Conservation (phyloP, 805 yeast species). For the Saccharomyces eubayanus region DNA sequence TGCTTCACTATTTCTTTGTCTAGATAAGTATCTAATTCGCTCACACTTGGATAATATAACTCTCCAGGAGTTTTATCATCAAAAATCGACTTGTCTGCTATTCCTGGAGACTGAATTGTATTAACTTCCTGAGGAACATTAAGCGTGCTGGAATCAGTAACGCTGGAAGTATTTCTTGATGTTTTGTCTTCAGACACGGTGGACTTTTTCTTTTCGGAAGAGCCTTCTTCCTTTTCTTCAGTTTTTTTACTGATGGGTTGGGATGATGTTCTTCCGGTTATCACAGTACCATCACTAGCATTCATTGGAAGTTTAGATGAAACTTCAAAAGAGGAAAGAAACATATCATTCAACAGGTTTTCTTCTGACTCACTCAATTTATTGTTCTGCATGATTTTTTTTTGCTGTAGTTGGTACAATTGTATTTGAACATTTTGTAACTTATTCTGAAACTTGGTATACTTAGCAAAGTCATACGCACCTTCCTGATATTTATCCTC, state of each 20-base stretch:
- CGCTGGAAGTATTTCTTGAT: conserved; percentile 4
- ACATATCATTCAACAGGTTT: conserved; percentile 18
- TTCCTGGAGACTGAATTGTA: conserved; percentile 4
- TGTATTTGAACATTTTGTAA: conserved; percentile 23
- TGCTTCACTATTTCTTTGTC: conserved; percentile 2
- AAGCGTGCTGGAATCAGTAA: not conserved
- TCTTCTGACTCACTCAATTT: conserved; percentile 8
- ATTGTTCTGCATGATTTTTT: conserved; percentile 12
- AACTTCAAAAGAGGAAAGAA: conserved; percentile 23
- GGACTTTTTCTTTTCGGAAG: conserved; percentile 3
- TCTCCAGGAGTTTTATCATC: not conserved
- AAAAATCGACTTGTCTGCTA: conserved; percentile 1
- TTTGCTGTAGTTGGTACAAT: conserved; percentile 23
- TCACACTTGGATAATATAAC: conserved; percentile 18
- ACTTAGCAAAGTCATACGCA: conserved; percentile 49
- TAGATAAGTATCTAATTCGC: conserved; percentile 10
- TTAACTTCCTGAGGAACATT: conserved; percentile 4
- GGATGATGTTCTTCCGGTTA: not conserved
- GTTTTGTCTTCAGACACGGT: conserved; percentile 2
- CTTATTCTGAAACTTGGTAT: conserved; percentile 40
- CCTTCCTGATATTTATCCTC: conserved; percentile 38
- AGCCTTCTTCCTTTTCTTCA: not conserved
- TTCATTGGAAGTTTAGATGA: conserved; percentile 25
- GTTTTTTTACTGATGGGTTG: not conserved
- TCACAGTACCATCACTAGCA: conserved; percentile 5